Percentiles rank a stretch among this genome's conserved stretches.
phyloP scores from a whole-genome alignment of 768 basidiomycete species.

The Lentinus tigrinus region DNA sequence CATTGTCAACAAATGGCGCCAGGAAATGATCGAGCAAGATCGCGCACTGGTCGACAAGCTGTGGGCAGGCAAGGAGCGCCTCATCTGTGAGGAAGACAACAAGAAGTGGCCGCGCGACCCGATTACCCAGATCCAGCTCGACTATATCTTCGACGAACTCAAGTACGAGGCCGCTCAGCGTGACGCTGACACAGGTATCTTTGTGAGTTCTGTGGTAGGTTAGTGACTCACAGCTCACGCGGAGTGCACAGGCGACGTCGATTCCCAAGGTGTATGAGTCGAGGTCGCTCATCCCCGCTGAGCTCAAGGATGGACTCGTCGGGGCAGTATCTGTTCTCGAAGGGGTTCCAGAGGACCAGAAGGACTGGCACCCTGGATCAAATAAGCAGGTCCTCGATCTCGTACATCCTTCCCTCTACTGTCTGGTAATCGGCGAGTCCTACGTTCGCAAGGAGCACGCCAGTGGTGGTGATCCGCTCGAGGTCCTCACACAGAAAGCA shows the following conservation, averaged over 20 bases:
- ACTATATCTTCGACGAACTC: constrained; percentile 6
- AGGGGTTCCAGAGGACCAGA: constrained; percentile 33
- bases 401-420: constrained; percentile 27
- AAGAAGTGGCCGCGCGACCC: neutral
- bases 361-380: constrained; percentile 49
- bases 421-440: no score
- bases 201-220: neutral
- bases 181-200: constrained; percentile 3
- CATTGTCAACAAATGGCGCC: neutral
- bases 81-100: neutral
- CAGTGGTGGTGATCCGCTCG: no score
- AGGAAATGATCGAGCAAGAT: constrained; percentile 5
- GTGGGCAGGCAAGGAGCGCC: neutral
- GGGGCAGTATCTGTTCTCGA: constrained; percentile 29
- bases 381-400: constrained; percentile 44
- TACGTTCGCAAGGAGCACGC: no score
- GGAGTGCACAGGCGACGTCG: neutral
- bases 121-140: neutral
- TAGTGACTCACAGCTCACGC: neutral
- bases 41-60: neutral
- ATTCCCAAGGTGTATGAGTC: constrained; percentile 1
- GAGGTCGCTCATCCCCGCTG: neutral
- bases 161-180: neutral
- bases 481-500: no score
- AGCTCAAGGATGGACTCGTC: neutral